Evolutionary conservation across 2,329 filamentous ascomycete species (phyloP), one percentile per base, ranked within the genome.

Genomic region (Berkeleyomyces basicola): DNA sequence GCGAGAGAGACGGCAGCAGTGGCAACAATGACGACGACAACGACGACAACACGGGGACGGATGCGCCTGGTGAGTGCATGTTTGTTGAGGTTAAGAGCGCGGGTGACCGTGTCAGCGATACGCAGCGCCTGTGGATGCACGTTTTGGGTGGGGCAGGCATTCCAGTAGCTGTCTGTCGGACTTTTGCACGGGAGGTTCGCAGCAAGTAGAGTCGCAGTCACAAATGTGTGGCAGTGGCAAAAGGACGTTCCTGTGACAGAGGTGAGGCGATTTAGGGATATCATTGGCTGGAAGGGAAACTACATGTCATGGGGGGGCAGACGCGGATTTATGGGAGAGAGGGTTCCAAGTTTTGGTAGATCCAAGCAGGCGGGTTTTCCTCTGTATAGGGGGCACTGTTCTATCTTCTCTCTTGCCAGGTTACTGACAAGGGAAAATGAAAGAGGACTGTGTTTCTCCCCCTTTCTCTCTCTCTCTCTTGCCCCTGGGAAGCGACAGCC

Each of bases 51-150:
- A 16, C 14, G 14, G 33, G 16, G n/a, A 31, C 36, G 40, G 39
- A 31, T 14, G 31, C 23, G 9, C 39, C 70, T 63, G 77, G 77
- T 46, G 80, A 87, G 70, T 84, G 88, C 67, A 85, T 90, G 79
- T 92, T 93, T 72, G 80, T 80, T 3, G 86, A 89, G 72, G 87
- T 90, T 63, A 90, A 91, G 76, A 88, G 84, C 67, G 85, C 84
- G 71, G 96, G 96, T 73, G 93, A 99, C 77, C 83, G 90, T 46
- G 76, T 99, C 69, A 97, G 92, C 73, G 93, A 99, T 76, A 95
- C 91, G 16, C 93, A 99, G 75, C 78, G 93, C 68, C 79, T 99
- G 67, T 99, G 93, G 93, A 96, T 97, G 69, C 89, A 97, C 77
- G 90, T 96, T 6, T 78, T 99, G 61, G 86, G 85, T 6, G 85